Percentiles rank a stretch among this genome's conserved stretches.
phyloP scores from a whole-genome alignment of 2,329 filamentous ascomycete species.

The Penicillium sp. region DNA sequence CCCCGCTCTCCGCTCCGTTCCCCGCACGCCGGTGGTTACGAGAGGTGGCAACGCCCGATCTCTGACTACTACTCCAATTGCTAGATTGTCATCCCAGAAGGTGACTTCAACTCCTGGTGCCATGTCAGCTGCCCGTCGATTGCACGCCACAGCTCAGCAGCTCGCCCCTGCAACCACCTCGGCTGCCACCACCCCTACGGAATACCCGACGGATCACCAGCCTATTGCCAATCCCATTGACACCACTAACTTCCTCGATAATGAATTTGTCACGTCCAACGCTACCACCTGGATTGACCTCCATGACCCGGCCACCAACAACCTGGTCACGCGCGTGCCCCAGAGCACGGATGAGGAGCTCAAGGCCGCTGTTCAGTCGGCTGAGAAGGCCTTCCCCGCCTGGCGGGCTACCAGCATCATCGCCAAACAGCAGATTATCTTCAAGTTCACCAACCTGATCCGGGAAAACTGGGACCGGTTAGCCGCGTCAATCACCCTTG shows the following conservation, averaged over 20 bases:
- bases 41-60: constrained; percentile 28
- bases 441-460: constrained; percentile 63
- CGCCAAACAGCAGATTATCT: constrained; percentile 62
- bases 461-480: constrained; percentile 64
- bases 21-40: constrained; percentile 35
- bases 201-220: constrained; percentile 57
- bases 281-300: constrained; percentile 63
- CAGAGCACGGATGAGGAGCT: constrained; percentile 65
- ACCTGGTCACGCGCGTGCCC: constrained; percentile 63
- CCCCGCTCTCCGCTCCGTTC: constrained; percentile 40
- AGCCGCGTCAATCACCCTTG: constrained; percentile 63
- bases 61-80: constrained; percentile 25
- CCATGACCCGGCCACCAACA: constrained; percentile 64
- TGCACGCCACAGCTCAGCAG: constrained; percentile 57
- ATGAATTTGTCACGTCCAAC: constrained; percentile 58
- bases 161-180: constrained; percentile 50
- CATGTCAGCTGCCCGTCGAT: constrained; percentile 27
- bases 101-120: constrained; percentile 20
- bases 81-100: constrained; percentile 17
- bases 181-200: constrained; percentile 49
- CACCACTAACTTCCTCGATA: constrained; percentile 64
- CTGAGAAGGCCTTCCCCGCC: constrained; percentile 60
- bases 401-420: constrained; percentile 62
- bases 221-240: constrained; percentile 55
- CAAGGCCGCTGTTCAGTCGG: constrained; percentile 59